Conservation (phyloP, 73 alveolate species). For the Paramecium primaurelia region DNA sequence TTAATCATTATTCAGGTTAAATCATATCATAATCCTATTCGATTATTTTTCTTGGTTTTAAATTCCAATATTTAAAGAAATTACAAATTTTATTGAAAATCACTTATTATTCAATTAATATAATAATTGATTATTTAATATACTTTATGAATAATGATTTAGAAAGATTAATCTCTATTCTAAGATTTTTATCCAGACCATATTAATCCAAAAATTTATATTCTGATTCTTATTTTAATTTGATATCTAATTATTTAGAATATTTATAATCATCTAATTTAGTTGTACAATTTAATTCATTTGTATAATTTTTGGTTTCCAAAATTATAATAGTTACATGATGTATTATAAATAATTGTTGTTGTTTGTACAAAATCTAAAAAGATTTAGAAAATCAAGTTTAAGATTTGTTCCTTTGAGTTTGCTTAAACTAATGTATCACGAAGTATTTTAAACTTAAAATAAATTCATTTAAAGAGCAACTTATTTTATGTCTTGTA, state of each 20-base stretch:
- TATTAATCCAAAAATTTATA: too few relatives aligned
- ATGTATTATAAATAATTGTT: too few relatives aligned
- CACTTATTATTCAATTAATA: neutral
- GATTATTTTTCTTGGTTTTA: neutral
- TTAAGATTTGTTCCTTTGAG: neutral
- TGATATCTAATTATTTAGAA: too few relatives aligned
- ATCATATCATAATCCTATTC: neutral
- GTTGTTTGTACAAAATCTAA: too few relatives aligned
- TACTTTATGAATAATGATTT: too few relatives aligned
- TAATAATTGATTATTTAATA: neutral
- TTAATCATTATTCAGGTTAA: neutral
- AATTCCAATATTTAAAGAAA: neutral
- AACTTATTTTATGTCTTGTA: neutral
- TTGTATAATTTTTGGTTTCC: neutral
- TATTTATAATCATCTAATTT: too few relatives aligned
- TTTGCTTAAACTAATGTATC: neutral
- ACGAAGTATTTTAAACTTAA: neutral
- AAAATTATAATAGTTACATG: too few relatives aligned
- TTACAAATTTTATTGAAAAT: neutral
- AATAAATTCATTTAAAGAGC: neutral
- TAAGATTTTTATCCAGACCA: neutral
- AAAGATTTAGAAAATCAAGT: too few relatives aligned
- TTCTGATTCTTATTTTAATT: neutral
- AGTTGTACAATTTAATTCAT: neutral
- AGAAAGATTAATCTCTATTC: neutral